Percentiles rank a stretch among this genome's conserved stretches.
Conservation (phyloP, 106 monocot species). For the Acanthochlamys bracteata region DNA sequence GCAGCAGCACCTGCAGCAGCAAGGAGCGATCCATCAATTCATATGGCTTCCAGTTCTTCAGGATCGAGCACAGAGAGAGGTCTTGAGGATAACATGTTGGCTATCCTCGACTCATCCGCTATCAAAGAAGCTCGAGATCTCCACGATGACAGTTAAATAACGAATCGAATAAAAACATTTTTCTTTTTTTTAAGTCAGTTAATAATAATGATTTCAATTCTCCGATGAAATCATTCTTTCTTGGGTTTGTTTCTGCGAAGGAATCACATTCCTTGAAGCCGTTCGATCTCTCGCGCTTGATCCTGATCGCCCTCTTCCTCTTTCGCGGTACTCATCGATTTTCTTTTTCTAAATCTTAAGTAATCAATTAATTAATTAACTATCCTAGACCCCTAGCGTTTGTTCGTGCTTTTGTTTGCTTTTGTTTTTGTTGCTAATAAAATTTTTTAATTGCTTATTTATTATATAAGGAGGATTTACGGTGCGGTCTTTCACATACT, state of each 20-base stretch:
- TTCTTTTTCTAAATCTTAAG: too few species aligned
- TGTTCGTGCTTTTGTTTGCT: not conserved
- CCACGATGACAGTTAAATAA: constrained; percentile 62
- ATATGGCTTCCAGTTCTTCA: too few species aligned
- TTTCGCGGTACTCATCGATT: constrained; percentile 37
- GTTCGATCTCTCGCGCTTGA: constrained; percentile 44
- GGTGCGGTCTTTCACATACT: constrained; percentile 66
- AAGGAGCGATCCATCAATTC: too few species aligned
- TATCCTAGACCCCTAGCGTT: not conserved
- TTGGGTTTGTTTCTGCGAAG: constrained; percentile 36
- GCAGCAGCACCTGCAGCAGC: too few species aligned
- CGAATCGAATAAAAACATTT: too few species aligned
- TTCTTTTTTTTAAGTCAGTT: too few species aligned
- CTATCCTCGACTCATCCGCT: constrained; percentile 84
- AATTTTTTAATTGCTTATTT: not conserved
- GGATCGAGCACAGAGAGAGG: constrained; percentile 16
- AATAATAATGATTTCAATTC: too few species aligned
- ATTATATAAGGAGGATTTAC: constrained; percentile 47
- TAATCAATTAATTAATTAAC: not conserved
- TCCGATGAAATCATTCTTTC: too few species aligned
- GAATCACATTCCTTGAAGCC: constrained; percentile 69
- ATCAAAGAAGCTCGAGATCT: constrained; percentile 59
- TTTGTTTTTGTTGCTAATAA: not conserved
- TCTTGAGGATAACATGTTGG: constrained; percentile 73
- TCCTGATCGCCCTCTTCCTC: constrained; percentile 30